A percentile compares a stretch with the other conserved stretches of the same genome.
Conservation (phyloP, 352 stramenopile genomes). For the Globisporangium splendens region DNA sequence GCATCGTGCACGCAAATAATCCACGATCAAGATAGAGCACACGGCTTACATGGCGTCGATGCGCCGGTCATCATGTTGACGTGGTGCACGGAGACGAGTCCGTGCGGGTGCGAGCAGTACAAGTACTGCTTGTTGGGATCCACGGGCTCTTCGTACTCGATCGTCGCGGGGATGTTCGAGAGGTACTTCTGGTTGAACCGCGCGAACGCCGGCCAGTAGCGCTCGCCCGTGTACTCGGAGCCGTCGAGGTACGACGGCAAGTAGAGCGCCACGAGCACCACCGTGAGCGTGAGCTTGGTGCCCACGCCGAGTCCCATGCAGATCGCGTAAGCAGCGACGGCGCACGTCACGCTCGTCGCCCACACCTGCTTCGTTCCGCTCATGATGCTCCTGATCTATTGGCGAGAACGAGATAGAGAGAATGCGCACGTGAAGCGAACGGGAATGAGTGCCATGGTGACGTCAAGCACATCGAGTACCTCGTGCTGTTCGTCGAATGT, state of each 20-base stretch:
- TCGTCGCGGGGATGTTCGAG: conserved; percentile 37
- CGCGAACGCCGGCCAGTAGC: conserved; percentile 56
- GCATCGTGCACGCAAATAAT: no score
- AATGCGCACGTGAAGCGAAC: no score
- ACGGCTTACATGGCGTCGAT: conserved; percentile 47
- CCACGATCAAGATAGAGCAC: no score
- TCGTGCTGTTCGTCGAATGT: no score
- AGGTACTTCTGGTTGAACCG: conserved; percentile 31
- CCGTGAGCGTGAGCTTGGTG: conserved; percentile 14
- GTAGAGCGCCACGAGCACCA: conserved; percentile 31
- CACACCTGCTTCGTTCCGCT: conserved; percentile 17
- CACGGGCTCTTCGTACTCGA: conserved; percentile 70
- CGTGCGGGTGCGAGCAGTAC: conserved; percentile 77
- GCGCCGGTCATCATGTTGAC: conserved; percentile 54
- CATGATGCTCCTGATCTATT: no score
- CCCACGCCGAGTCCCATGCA: conserved; percentile 27
- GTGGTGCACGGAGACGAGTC: conserved; percentile 67
- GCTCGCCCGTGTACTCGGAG: conserved; percentile 50
- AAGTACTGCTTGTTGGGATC: conserved; percentile 67
- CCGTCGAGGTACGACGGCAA: conserved; percentile 59
- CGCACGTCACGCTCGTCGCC: conserved; percentile 26
- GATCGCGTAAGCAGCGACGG: conserved; percentile 23
- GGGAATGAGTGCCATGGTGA: no score
- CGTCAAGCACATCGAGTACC: no score
- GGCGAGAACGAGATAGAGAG: no score